Evolutionary conservation across 2,329 filamentous ascomycete species (phyloP).

Genomic region (Elsinoe australis): DNA sequence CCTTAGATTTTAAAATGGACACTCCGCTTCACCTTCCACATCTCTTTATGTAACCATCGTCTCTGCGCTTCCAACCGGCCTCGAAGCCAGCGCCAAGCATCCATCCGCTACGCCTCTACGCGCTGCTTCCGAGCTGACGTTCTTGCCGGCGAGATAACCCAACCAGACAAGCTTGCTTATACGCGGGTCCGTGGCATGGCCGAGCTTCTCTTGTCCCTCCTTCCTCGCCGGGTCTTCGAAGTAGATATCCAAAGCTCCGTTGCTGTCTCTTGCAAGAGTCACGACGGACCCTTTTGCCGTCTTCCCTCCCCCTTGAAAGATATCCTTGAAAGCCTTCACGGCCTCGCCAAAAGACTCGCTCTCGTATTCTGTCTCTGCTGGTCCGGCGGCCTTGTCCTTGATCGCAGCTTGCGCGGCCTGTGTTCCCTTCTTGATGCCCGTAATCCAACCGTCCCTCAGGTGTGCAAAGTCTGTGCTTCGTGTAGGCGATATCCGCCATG

Average conservation of each 20-base stretch:
- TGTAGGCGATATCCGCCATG: constrained; percentile 80
- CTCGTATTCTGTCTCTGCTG: constrained; percentile 44
- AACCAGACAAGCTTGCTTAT: constrained; percentile 78
- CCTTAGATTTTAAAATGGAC: background rate
- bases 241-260: constrained; percentile 59
- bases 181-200: constrained; percentile 68
- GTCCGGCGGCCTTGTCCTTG: constrained; percentile 16
- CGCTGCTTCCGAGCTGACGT: constrained; percentile 76
- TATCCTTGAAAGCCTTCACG: constrained; percentile 66
- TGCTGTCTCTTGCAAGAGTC: constrained; percentile 58
- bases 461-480: constrained; percentile 91
- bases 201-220: constrained; percentile 43
- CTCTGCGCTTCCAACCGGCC: constrained; percentile 80
- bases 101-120: constrained; percentile 78
- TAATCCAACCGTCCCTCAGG: constrained; percentile 81
- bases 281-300: constrained; percentile 75
- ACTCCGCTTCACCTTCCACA: background rate
- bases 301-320: constrained; percentile 71
- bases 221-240: constrained; percentile 51
- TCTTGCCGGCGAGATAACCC: constrained; percentile 78
- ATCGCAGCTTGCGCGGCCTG: constrained; percentile 42
- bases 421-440: constrained; percentile 69
- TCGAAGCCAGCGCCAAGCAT: constrained; percentile 76
- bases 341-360: constrained; percentile 70
- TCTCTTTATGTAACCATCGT: constrained; percentile 52